Conservation (phyloP, 2,329 filamentous ascomycete species). For the Epichloe aotearoae region DNA sequence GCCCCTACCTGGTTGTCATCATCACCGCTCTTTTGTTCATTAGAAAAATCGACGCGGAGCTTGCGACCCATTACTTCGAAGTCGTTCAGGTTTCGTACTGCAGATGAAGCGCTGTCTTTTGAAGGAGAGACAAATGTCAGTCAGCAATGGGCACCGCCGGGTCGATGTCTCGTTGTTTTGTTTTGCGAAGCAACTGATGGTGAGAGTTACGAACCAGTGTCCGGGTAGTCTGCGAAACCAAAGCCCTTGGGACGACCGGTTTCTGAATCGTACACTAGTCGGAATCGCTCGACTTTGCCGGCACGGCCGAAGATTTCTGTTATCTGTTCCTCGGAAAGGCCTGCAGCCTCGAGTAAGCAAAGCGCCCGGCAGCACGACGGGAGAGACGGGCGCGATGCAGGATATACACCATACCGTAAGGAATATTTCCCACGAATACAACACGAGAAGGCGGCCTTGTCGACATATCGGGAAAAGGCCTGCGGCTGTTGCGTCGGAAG, state of each 20-base stretch:
- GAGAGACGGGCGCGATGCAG: neutral
- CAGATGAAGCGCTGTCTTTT: slow-evolving; percentile 68
- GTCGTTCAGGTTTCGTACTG: slow-evolving; percentile 90
- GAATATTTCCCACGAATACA: slow-evolving; percentile 76
- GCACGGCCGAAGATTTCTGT: slow-evolving; percentile 84
- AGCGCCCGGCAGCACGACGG: neutral
- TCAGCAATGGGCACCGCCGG: neutral
- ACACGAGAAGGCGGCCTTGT: slow-evolving; percentile 64
- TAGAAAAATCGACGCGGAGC: slow-evolving; percentile 88
- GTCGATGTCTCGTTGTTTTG: neutral
- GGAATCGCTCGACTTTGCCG: slow-evolving; percentile 82
- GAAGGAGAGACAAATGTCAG: slow-evolving; percentile 8
- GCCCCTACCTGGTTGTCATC: slow-evolving; percentile 22
- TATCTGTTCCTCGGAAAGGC: slow-evolving; percentile 91
- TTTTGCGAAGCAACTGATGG: neutral
- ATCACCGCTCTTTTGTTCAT: slow-evolving; percentile 69
- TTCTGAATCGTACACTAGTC: slow-evolving; percentile 89
- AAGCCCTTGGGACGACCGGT: slow-evolving; percentile 93
- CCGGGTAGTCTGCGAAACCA: slow-evolving; percentile 90
- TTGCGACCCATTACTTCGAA: slow-evolving; percentile 92
- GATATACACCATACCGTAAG: slow-evolving; percentile 47
- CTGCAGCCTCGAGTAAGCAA: slow-evolving; percentile 32
- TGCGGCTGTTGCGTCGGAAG: neutral
- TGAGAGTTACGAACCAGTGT: slow-evolving; percentile 49
- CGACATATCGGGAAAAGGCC: slow-evolving; percentile 35